Conservation (phyloP, 2,329 filamentous ascomycete species). For the Leptographium radiaticola region DNA sequence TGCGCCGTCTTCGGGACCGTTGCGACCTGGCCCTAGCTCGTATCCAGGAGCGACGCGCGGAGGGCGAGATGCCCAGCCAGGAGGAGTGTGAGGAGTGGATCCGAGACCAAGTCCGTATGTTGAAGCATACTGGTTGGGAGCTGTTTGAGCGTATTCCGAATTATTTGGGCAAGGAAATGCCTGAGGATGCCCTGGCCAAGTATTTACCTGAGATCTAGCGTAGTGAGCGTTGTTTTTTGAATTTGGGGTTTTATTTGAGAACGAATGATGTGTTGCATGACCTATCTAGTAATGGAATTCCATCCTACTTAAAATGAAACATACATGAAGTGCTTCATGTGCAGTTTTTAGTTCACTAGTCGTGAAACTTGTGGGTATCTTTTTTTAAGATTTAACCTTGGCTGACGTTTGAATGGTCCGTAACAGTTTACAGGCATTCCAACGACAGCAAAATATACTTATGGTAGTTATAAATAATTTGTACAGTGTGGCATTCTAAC, state of each 20-base stretch:
- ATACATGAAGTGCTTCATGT: no score
- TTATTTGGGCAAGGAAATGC: conserved; percentile 1
- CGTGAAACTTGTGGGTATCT: no score
- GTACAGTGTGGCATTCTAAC: no score
- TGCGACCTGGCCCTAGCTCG: conserved; percentile 3
- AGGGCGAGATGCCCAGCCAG: conserved; percentile 1
- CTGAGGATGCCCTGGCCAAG: not conserved
- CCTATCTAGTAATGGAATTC: not conserved
- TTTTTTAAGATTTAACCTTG: no score
- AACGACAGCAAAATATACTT: no score
- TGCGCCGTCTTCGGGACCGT: conserved; percentile 7
- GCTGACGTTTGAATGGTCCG: no score
- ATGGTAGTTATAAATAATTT: no score
- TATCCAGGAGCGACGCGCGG: conserved; percentile 1
- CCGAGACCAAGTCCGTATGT: conserved; percentile 3
- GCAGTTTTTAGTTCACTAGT: not conserved
- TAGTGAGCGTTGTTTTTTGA: not conserved
- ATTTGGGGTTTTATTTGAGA: not conserved
- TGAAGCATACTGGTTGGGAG: conserved; percentile 8
- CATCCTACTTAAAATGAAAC: not conserved
- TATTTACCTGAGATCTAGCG: conserved; percentile 1
- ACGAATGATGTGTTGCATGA: not conserved
- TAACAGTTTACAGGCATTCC: no score
- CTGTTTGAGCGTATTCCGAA: conserved; percentile 3
- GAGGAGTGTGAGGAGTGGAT: conserved; percentile 8